Conservation (phyloP, 139 green algal species). For the Raphidocelis subcapitata region DNA sequence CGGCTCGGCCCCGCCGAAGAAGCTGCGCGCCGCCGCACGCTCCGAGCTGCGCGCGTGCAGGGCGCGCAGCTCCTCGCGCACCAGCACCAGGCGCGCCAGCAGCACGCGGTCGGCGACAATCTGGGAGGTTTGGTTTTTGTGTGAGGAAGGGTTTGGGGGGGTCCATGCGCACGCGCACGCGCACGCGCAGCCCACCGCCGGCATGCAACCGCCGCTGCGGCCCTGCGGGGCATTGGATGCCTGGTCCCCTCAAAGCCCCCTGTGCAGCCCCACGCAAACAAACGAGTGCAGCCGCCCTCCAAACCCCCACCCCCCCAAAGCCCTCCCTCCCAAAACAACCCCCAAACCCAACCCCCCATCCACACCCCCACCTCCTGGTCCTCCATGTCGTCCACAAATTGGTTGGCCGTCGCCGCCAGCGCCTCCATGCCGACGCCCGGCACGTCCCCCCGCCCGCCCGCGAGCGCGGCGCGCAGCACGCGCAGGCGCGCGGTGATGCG, state of each 20-base stretch:
- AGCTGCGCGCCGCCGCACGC: background rate
- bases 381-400: constrained; percentile 68
- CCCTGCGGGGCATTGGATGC: no score
- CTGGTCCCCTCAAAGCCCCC: no score
- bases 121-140: background rate
- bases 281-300: no score
- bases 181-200: background rate
- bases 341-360: background rate
- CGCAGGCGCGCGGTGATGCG: background rate
- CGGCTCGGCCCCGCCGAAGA: background rate
- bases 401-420: constrained; percentile 34
- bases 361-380: constrained; percentile 36
- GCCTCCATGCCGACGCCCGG: constrained; percentile 28
- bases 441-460: constrained; percentile 18
- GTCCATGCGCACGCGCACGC: background rate
- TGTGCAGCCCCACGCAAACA: background rate
- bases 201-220: no score
- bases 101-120: constrained; percentile 33
- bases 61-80: constrained; percentile 48
- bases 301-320: no score
- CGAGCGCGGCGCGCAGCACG: background rate
- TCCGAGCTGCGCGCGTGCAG: constrained; percentile 4
- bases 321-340: no score
- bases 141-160: background rate
- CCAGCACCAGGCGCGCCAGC: constrained; percentile 47